Conservation (phyloP, 768 basidiomycete species). For the Rhizopogon salebrosus region DNA sequence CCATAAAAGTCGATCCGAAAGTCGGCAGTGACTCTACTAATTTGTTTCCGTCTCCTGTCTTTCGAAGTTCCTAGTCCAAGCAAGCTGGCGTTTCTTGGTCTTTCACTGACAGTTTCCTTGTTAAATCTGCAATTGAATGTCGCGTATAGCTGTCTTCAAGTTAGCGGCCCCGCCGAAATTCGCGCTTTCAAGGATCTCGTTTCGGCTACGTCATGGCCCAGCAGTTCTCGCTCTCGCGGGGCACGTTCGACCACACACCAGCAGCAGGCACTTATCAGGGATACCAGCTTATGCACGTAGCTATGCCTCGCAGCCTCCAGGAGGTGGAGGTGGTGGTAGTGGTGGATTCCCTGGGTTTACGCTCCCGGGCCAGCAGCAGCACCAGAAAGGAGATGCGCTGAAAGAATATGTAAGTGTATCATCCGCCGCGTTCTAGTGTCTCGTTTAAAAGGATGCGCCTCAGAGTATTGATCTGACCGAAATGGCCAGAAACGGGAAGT, state of each 20-base stretch:
- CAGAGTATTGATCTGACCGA: conserved; percentile 84
- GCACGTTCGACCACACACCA: neutral
- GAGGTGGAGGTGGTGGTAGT: conserved; percentile 30
- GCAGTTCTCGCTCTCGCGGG: conserved; percentile 7
- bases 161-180: neutral
- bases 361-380: conserved; percentile 40
- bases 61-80: neutral
- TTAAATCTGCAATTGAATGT: neutral
- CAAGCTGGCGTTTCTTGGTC: neutral
- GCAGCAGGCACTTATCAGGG: neutral
- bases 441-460: neutral
- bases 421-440: conserved; percentile 13
- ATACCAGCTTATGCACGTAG: conserved; percentile 18
- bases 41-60: neutral
- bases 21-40: no score
- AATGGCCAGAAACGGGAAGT: conserved; percentile 75
- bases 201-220: conserved; percentile 17
- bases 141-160: neutral
- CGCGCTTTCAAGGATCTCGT: conserved; percentile 9
- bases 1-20: neutral
- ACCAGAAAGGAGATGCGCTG: conserved; percentile 78
- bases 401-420: conserved; percentile 65
- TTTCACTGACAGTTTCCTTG: neutral
- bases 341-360: conserved; percentile 61
- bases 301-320: conserved; percentile 47